Conservation (phyloP, 148 eudicot species). For the Linanthus parryae region DNA sequence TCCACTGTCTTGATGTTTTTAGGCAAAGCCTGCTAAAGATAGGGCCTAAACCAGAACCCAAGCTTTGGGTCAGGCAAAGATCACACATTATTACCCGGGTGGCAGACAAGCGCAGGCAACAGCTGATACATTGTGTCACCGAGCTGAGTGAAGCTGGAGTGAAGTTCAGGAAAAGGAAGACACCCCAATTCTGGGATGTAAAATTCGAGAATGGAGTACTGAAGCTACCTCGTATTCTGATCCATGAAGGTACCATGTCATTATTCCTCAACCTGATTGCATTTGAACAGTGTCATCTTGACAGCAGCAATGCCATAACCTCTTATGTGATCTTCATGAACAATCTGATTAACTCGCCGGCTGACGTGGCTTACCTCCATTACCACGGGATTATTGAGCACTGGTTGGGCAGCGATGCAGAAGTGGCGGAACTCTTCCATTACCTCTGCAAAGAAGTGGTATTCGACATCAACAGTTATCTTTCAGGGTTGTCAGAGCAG, state of each 20-base stretch:
- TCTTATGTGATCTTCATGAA: constrained; percentile 93
- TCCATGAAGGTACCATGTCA: constrained; percentile 88
- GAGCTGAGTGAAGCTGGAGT: constrained; percentile 74
- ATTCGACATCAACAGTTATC: constrained; percentile 79
- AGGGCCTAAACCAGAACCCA: constrained; percentile 53
- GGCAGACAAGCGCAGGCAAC: constrained; percentile 71
- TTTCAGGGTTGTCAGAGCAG: constrained; percentile 56
- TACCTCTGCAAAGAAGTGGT: constrained; percentile 85
- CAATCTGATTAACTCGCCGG: constrained; percentile 65
- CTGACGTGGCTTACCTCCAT: constrained; percentile 78
- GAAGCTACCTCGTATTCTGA: constrained; percentile 55
- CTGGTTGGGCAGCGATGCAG: constrained; percentile 83
- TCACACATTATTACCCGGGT: constrained; percentile 38
- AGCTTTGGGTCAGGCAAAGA: constrained; percentile 60
- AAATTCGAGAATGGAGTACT: constrained; percentile 66
- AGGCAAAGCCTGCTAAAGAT: constrained; percentile 50
- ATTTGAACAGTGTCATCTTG: constrained; percentile 75
- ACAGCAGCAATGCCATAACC: constrained; percentile 74
- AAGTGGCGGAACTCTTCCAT: constrained; percentile 81
- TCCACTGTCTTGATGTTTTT: constrained; percentile 80
- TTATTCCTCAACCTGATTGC: constrained; percentile 86
- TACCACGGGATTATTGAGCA: constrained; percentile 81
- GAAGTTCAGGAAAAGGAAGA: constrained; percentile 57
- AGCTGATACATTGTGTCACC: constrained; percentile 63
- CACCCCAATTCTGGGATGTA: constrained; percentile 80